A percentile compares a stretch with the other conserved stretches of the same genome.
These are phyloP conservation scores for Tetrahymena thermophila DNA, from an alignment of 73 alveolate genomes.

Conservation along the genomic window DNA sequence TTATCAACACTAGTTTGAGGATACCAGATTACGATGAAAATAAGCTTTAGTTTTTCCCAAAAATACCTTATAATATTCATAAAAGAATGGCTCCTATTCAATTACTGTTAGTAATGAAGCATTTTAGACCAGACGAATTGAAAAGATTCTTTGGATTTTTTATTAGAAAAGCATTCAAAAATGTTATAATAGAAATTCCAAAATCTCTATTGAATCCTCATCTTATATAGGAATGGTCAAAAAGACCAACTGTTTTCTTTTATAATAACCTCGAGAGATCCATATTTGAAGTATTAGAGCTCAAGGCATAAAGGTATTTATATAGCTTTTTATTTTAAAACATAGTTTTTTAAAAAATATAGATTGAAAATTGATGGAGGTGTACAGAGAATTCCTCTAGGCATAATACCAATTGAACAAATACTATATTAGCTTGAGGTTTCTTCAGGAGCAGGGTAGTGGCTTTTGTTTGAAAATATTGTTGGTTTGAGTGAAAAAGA, in stretches of 20 bases:
- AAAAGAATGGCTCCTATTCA: neutral
- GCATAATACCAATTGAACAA: neutral
- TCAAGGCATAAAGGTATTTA: neutral
- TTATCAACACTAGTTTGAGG: neutral
- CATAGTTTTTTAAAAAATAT: neutral
- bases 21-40: neutral
- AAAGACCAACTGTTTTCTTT: neutral
- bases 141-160: neutral
- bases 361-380: neutral
- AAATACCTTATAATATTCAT: neutral
- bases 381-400: neutral
- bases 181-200: neutral
- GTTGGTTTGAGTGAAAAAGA: neutral
- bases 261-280: neutral
- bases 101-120: neutral
- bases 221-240: neutral
- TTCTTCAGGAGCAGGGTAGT: neutral
- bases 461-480: neutral
- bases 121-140: neutral
- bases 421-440: neutral
- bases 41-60: neutral
- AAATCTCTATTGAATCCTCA: neutral
- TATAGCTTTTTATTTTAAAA: neutral
- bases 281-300: neutral
- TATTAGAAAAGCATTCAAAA: neutral